A percentile compares a stretch with the other conserved stretches of the same genome.
These are phyloP conservation scores for Rhinocladiella mackenziei DNA, from an alignment of 2,329 filamentous ascomycete species.

Conservation along the genomic window DNA sequence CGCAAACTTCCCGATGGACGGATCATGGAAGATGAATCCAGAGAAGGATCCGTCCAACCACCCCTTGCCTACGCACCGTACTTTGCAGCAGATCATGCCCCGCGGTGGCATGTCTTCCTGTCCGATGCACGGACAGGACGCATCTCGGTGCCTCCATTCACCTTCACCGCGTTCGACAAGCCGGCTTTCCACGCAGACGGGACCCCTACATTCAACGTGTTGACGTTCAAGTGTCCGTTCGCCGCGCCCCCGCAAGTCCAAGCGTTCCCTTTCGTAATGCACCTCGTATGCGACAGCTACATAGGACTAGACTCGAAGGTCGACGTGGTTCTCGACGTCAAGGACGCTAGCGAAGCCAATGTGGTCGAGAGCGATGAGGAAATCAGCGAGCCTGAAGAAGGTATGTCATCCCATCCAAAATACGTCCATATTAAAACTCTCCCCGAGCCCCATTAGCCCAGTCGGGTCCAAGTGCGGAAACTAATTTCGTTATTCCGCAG, in stretches of 20 bases:
- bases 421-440: no score
- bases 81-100: conserved; percentile 81
- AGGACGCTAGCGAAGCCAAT: conserved; percentile 80
- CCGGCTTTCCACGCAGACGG: conserved; percentile 72
- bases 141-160: conserved; percentile 93
- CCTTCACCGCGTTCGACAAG: conserved; percentile 89
- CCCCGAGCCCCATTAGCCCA: conserved; percentile 1
- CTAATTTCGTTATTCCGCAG: conserved; percentile 44
- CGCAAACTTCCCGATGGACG: conserved; percentile 60
- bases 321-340: conserved; percentile 83
- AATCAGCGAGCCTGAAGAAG: conserved; percentile 96
- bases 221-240: conserved; percentile 96
- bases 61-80: conserved; percentile 85
- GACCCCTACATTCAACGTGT: conserved; percentile 87
- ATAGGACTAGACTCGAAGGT: conserved; percentile 89
- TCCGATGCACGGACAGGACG: conserved; percentile 91
- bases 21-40: conserved; percentile 45
- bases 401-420: conserved; percentile 52
- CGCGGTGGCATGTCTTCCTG: conserved; percentile 91
- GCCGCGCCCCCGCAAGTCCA: conserved; percentile 88
- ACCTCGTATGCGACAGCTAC: conserved; percentile 91
- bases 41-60: conserved; percentile 64
- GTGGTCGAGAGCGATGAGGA: conserved; percentile 74
- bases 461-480: conserved; percentile 28
- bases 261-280: conserved; percentile 91